These are phyloP conservation scores for Penicillium odoratum DNA, from an alignment of 495 filamentous ascomycete species.

Conservation along the genomic window DNA sequence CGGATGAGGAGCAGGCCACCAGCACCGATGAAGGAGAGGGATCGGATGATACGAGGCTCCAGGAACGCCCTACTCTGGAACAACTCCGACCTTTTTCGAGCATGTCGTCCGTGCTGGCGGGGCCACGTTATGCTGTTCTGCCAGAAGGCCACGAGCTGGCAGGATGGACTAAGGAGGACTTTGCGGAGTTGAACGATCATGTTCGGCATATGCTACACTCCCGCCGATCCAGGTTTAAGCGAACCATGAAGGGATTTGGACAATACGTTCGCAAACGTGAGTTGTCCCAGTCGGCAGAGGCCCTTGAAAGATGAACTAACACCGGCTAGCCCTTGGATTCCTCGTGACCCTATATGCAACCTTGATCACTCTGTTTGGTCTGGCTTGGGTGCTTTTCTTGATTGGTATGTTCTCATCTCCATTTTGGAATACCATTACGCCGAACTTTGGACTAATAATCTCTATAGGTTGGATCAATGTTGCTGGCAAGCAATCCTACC, in stretches of 20 bases:
- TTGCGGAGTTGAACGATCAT: constrained; percentile 73
- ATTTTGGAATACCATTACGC: neutral
- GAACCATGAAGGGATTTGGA: constrained; percentile 70
- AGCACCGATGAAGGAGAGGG: constrained; percentile 32
- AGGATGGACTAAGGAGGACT: constrained; percentile 69
- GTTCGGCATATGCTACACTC: constrained; percentile 83
- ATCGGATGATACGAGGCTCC: constrained; percentile 22
- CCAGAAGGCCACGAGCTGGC: constrained; percentile 62
- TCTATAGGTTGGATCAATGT: constrained; percentile 72
- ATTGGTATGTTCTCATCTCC: constrained; percentile 51
- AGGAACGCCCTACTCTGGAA: constrained; percentile 27
- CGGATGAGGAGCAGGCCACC: constrained; percentile 33
- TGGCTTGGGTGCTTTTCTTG: constrained; percentile 81
- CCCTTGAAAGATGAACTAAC: neutral
- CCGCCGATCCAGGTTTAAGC: constrained; percentile 70
- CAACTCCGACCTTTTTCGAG: constrained; percentile 30
- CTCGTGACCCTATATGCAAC: constrained; percentile 78
- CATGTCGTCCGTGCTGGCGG: constrained; percentile 35
- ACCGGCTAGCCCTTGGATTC: constrained; percentile 60
- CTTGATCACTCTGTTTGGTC: constrained; percentile 75
- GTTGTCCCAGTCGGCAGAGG: constrained; percentile 13
- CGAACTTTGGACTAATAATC: neutral
- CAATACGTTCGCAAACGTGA: constrained; percentile 69
- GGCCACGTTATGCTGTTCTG: constrained; percentile 41
- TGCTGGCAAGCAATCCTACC: constrained; percentile 65